Conservation (phyloP, 768 basidiomycete species). For the Pholiota microspora region DNA sequence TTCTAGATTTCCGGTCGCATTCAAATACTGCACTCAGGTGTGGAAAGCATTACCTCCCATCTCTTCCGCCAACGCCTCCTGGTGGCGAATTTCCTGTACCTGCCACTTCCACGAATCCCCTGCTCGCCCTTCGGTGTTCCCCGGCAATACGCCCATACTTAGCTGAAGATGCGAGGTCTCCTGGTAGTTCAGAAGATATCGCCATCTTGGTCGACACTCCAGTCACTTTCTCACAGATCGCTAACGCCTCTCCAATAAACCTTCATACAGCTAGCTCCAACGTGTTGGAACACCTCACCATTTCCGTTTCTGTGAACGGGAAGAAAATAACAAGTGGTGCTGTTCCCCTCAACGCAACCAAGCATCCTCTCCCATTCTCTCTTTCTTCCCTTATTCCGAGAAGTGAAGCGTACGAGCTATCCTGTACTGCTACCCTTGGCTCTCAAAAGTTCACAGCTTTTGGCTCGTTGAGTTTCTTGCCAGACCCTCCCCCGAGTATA, state of each 20-base stretch:
- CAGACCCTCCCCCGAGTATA: constrained; percentile 42
- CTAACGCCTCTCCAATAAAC: constrained; percentile 42
- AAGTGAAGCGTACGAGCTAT: constrained; percentile 32
- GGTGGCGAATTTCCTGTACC: constrained; percentile 29
- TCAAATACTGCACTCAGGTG: constrained; percentile 36
- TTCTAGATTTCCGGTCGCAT: neutral
- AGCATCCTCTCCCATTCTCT: constrained; percentile 47
- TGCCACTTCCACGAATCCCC: constrained; percentile 26
- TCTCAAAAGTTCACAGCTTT: constrained; percentile 44
- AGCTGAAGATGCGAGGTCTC: constrained; percentile 41
- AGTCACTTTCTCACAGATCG: constrained; percentile 45
- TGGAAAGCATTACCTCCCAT: constrained; percentile 52
- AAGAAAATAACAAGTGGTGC: constrained; percentile 37
- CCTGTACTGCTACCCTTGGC: constrained; percentile 36
- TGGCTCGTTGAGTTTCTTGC: constrained; percentile 46
- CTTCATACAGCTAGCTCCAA: constrained; percentile 17
- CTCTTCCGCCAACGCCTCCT: constrained; percentile 38
- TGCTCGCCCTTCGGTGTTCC: constrained; percentile 56
- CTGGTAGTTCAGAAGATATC: constrained; percentile 25
- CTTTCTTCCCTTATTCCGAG: constrained; percentile 44
- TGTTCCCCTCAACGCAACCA: constrained; percentile 52
- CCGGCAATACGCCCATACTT: constrained; percentile 62
- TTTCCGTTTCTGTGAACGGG: constrained; percentile 48
- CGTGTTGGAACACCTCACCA: constrained; percentile 28
- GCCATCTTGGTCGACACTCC: constrained; percentile 53